These are phyloP conservation scores for Prunus mira DNA, from an alignment of 306 rosid species.

Conservation along the genomic window DNA sequence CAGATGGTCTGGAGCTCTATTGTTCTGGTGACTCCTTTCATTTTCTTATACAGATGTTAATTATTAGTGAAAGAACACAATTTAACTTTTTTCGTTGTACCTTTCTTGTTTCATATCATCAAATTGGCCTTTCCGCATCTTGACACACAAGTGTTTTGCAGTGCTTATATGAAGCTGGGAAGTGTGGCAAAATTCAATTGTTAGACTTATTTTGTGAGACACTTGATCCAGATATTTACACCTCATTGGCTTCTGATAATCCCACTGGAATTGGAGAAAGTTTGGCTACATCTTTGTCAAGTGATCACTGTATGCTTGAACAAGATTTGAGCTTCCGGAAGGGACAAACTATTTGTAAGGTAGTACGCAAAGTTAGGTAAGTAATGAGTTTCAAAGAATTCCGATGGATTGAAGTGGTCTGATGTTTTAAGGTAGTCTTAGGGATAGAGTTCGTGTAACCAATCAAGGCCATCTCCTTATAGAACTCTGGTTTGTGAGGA, in stretches of 20 bases:
- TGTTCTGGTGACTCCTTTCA: conserved; percentile 48
- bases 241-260: conserved; percentile 34
- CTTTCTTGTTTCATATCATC: conserved; percentile 7
- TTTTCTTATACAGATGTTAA: neutral
- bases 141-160: conserved; percentile 33
- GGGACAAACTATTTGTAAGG: conserved; percentile 50
- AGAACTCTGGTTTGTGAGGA: too few relatives aligned
- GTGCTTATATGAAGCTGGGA: conserved; percentile 92
- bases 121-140: conserved; percentile 20
- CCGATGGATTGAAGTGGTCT: conserved; percentile 7
- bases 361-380: conserved; percentile 67
- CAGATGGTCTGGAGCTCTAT: conserved; percentile 70
- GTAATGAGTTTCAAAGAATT: conserved; percentile 13
- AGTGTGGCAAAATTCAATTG: conserved; percentile 48
- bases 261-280: conserved; percentile 33
- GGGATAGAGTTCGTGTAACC: too few relatives aligned
- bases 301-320: conserved; percentile 35
- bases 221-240: conserved; percentile 62
- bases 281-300: conserved; percentile 35
- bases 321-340: conserved; percentile 39
- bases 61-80: neutral
- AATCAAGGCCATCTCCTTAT: too few relatives aligned
- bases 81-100: neutral
- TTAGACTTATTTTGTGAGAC: conserved; percentile 81
- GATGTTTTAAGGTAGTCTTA: neutral